Conservation (phyloP, 345 rosid genomes). For the Brassica cretica region DNA sequence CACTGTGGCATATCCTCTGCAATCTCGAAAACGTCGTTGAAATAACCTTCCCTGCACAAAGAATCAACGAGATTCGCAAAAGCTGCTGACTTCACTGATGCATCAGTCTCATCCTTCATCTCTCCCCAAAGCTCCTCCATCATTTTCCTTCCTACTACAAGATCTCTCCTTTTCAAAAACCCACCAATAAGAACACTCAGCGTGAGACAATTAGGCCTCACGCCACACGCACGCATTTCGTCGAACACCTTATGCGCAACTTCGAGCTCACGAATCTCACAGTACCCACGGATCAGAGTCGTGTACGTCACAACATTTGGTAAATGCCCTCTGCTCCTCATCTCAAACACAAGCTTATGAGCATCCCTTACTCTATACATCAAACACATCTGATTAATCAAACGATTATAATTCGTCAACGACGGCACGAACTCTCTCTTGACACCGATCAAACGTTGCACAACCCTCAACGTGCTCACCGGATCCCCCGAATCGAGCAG, state of each 20-base stretch:
- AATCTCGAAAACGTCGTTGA: conserved; percentile 60
- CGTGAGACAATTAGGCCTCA: conserved; percentile 60
- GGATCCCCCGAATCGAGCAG: conserved; percentile 63
- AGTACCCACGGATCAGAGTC: conserved; percentile 62
- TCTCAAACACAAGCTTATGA: conserved; percentile 58
- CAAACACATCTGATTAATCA: conserved; percentile 66
- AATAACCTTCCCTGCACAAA: conserved; percentile 68
- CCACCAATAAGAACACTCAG: conserved; percentile 65
- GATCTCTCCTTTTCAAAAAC: conserved; percentile 49
- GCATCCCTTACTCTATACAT: conserved; percentile 46
- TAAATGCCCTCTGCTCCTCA: conserved; percentile 59
- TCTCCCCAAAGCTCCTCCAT: conserved; percentile 62
- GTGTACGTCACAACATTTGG: conserved; percentile 74
- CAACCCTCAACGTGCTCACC: conserved; percentile 41
- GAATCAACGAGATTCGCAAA: conserved; percentile 66
- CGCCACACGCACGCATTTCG: conserved; percentile 60
- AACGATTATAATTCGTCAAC: conserved; percentile 68
- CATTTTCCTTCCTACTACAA: conserved; percentile 45
- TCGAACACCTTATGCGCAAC: conserved; percentile 65
- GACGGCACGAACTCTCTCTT: conserved; percentile 71
- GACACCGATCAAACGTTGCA: conserved; percentile 46
- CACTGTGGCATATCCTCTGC: conserved; percentile 73
- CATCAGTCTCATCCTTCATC: conserved; percentile 53
- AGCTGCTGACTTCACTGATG: conserved; percentile 52
- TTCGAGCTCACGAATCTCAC: conserved; percentile 41